Conservation (phyloP, 345 rosid genomes). For the Rhizophora mangle region DNA sequence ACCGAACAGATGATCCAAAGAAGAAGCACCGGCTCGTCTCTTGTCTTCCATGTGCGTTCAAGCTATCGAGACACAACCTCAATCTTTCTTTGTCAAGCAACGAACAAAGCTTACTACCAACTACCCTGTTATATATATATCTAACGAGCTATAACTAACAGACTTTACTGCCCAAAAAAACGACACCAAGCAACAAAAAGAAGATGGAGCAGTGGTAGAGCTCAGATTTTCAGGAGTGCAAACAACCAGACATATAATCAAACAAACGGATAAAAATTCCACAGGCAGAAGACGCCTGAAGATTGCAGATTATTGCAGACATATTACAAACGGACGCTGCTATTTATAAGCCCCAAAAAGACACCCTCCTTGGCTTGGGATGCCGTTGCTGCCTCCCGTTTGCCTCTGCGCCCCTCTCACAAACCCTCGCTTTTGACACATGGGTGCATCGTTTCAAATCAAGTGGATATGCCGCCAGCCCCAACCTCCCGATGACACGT, state of each 20-base stretch:
- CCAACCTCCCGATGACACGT: slow-evolving; percentile 30
- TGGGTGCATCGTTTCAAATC: slow-evolving; percentile 7
- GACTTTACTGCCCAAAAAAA: slow-evolving; percentile 22
- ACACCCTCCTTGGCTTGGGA: slow-evolving; percentile 1
- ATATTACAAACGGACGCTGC: slow-evolving; percentile 8
- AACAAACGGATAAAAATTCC: slow-evolving; percentile 8
- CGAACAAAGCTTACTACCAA: slow-evolving; percentile 37
- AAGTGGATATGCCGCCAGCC: slow-evolving; percentile 23
- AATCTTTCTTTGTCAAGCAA: slow-evolving; percentile 34
- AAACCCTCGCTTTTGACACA: slow-evolving; percentile 15
- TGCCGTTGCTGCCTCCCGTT: slow-evolving; percentile 9
- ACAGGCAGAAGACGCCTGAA: slow-evolving; percentile 38
- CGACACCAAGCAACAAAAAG: slow-evolving; percentile 7
- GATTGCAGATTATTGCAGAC: slow-evolving; percentile 12
- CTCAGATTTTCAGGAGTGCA: slow-evolving; percentile 35
- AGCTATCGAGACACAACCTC: not conserved
- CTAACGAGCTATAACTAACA: slow-evolving; percentile 20
- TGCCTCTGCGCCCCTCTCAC: slow-evolving; percentile 15
- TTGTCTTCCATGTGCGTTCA: slow-evolving; percentile 33
- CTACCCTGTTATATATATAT: slow-evolving; percentile 14
- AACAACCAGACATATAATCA: not conserved
- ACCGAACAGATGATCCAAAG: slow-evolving; percentile 59
- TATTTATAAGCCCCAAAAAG: slow-evolving; percentile 44
- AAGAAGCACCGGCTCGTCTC: slow-evolving; percentile 28
- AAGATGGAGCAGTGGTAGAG: slow-evolving; percentile 14